phyloP scores from a whole-genome alignment of 305 asterid species.

The Caryopteris hybrid region DNA sequence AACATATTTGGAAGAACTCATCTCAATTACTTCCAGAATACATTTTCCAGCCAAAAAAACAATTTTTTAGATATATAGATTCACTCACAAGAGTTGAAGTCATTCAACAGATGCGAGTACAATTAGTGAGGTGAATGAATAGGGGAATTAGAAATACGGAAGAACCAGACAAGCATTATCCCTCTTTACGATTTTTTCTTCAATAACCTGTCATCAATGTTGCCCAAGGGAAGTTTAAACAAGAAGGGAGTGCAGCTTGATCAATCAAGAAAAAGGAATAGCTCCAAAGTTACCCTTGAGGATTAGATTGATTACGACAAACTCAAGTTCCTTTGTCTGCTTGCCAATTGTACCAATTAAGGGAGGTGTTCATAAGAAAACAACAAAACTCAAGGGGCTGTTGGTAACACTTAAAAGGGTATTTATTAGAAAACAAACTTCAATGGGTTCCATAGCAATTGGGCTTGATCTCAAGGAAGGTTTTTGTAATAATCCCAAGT shows the following conservation, averaged over 20 bases:
- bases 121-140: background rate
- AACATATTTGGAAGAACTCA: background rate
- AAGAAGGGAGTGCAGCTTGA: background rate
- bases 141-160: background rate
- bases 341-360: background rate
- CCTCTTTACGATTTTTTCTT: background rate
- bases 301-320: background rate
- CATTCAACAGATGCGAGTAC: background rate
- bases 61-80: background rate
- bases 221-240: background rate
- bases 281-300: background rate
- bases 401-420: background rate
- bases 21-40: background rate
- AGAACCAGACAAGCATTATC: background rate
- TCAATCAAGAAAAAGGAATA: background rate
- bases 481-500: background rate
- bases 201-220: background rate
- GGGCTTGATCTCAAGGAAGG: background rate
- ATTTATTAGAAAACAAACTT: background rate
- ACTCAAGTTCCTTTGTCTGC: background rate
- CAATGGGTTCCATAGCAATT: background rate
- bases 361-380: background rate
- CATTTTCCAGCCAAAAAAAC: background rate
- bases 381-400: background rate
- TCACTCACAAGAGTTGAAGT: background rate